Evolutionary conservation across 2,329 filamentous ascomycete genomes (phyloP), one percentile per base, ranked within the genome.

Genomic region (Gnomoniopsis sp.): DNA sequence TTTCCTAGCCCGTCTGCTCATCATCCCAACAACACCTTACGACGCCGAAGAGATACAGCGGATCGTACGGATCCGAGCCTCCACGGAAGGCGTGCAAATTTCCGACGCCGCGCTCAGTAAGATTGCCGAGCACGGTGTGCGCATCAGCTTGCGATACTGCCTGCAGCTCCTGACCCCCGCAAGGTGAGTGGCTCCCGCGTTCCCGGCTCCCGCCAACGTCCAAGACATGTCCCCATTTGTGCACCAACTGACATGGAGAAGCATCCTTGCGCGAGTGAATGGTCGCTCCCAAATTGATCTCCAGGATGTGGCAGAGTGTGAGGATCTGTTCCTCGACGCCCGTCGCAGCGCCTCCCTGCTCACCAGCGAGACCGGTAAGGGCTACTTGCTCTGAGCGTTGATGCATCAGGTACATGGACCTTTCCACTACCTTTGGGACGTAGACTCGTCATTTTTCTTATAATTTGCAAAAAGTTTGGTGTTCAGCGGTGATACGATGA

Each of bases 1-100:
- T 74, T 92, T 99, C 66, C 84, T 99, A 57, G 89, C 91, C 56
- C 91, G 95, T 61, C 86, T 99, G 57, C 89, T 99, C 70, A 98
- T 99, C 76, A 88, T 99, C 69, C 95, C 95, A 48, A 99, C 95
- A 19, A 90, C 92, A 66, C 88, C 92, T 12, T 99, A 98, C 77
- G 84, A 88, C 62, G 84, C 87, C 46, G 86, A 91, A 17, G 95
- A 99, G 77, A 96, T 99, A 73, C 92, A 92, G 77, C 87, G 88
- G 62, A 99, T 99, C 74, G 88, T 98, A 67, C 85, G 88, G 65
- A 87, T 96, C 67, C 88, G 95, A 52, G 87, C 91, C 43, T 87
- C 87, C 64, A 93, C 89, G 10, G 93, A 97, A 76, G 85, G 86
- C 51, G 86, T 96, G 48, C 81, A 84, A 63, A 86, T 98, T 65